Evolutionary conservation across 805 yeast genomes (phyloP), one percentile per base, ranked within the genome.

Genomic region (Metahyphopichia silvanorum): DNA sequence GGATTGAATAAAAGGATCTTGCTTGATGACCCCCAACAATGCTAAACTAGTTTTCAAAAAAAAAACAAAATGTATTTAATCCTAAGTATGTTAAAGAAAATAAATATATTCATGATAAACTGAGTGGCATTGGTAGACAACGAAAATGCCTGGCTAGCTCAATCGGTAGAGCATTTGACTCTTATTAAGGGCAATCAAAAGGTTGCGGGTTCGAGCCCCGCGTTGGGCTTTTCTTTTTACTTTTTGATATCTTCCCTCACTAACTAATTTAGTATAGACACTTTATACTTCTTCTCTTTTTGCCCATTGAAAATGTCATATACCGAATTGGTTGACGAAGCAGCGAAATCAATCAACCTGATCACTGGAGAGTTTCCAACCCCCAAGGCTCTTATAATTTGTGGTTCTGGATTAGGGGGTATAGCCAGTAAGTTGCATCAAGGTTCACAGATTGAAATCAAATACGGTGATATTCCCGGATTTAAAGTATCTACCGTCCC

Each of bases 401-500:
- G 97, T 60, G 98, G 98, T 5, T 85, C 96, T 4, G 98, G 98
- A 1, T 68, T 91, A 12, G 95, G 96, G 9, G 95, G 94, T 1
- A 80, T 91, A 31, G 82, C 89, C 2, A 67, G 74, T 30, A 60
- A 70, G 16, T 51, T 82, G 27, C 51, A 53, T 21, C 46, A 61
- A n/a, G 52, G 55, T 14, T 59, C 66, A 20, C 58, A 62, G 27
- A 58, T 77, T 14, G 74, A 68, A 30, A 69, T 91, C 17, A 63
- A 80, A 1, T 91, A 87, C 53, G 44, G 55, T 5, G 68, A 71
- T 0, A 85, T 91, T 30, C 97, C 97, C 0, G 86, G 91, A 0
- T 89, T 91, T 58, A 74, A 74, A 49, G 49, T 60, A 1, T 82
- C 96, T 1, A 89, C 97, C 0, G 97, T 91, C 1, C 77, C 79